Percentiles rank a stretch among this genome's conserved stretches.
Evolutionary conservation across 2,329 filamentous ascomycete genomes (phyloP).

Genomic region (Curvularia sp.): DNA sequence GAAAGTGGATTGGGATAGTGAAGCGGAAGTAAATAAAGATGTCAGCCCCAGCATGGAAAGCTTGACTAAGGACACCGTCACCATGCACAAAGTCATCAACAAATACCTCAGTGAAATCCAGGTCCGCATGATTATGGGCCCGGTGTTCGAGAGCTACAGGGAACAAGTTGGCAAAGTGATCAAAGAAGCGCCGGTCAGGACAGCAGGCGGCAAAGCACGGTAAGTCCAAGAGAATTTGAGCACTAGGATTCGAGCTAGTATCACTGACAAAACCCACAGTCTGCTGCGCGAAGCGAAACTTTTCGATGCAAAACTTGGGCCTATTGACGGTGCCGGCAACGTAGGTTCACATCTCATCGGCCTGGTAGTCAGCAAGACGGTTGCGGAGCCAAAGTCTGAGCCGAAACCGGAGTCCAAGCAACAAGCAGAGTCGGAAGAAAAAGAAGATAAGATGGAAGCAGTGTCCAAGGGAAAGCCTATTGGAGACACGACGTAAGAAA

Average conservation of each 20-base stretch:
- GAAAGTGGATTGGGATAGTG: conserved; percentile 74
- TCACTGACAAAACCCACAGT: conserved; percentile 54
- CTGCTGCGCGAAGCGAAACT: conserved; percentile 79
- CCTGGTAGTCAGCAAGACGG: conserved; percentile 66
- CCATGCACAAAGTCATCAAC: conserved; percentile 80
- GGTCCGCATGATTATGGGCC: conserved; percentile 82
- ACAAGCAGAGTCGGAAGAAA: background rate
- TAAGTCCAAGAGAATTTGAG: conserved; percentile 52
- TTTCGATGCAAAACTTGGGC: conserved; percentile 73
- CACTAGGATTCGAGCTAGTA: background rate
- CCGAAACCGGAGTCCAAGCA: conserved; percentile 3
- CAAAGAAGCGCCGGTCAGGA: conserved; percentile 68
- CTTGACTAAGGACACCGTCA: conserved; percentile 83
- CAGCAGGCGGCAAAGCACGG: conserved; percentile 73
- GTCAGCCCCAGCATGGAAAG: conserved; percentile 82
- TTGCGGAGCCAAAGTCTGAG: conserved; percentile 26
- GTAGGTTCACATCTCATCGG: conserved; percentile 72
- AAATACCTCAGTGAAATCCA: conserved; percentile 81
- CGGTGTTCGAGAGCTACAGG: conserved; percentile 82
- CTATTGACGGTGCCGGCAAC: conserved; percentile 79
- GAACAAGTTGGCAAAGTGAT: conserved; percentile 79
- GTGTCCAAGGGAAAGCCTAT: background rate
- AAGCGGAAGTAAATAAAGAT: conserved; percentile 49
- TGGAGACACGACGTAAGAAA: background rate
- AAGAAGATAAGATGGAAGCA: background rate